These are phyloP conservation scores for Magnolia officinalis DNA, from an alignment of 164 flowering plant genomes.

Conservation along the genomic window DNA sequence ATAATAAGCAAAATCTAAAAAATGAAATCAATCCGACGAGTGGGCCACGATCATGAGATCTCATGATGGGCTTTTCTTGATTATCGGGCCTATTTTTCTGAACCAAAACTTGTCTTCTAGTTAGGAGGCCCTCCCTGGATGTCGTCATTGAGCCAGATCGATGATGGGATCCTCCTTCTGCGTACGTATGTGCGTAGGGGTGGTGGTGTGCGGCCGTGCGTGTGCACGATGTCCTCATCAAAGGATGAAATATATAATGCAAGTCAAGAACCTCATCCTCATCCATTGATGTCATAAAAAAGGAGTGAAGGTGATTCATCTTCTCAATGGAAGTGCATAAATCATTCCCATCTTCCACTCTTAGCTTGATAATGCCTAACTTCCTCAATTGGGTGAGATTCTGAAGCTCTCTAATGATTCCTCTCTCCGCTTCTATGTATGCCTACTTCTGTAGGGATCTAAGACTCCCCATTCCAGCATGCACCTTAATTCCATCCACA, in stretches of 20 bases:
- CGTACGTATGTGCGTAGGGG: too few relatives aligned
- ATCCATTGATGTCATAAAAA: neutral
- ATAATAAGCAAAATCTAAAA: too few relatives aligned
- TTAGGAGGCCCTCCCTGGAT: too few relatives aligned
- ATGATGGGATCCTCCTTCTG: too few relatives aligned
- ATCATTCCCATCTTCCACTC: conserved; percentile 1
- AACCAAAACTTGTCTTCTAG: too few relatives aligned
- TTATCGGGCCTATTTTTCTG: too few relatives aligned
- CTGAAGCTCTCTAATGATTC: conserved; percentile 3
- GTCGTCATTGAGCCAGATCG: too few relatives aligned
- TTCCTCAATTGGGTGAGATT: conserved; percentile 9
- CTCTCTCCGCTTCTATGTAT: conserved; percentile 1
- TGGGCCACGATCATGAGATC: too few relatives aligned
- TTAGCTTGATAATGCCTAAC: neutral
- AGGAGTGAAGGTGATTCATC: conserved; percentile 3
- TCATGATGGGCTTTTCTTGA: too few relatives aligned
- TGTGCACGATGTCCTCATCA: too few relatives aligned
- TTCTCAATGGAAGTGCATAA: conserved; percentile 6
- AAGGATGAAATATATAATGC: neutral
- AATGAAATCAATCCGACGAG: too few relatives aligned
- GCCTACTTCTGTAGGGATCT: conserved; percentile 10
- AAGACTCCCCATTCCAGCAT: neutral
- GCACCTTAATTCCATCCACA: neutral
- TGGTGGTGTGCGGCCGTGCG: too few relatives aligned
- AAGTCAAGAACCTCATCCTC: conserved; percentile 5